These are phyloP conservation scores for Gillenia trifoliata DNA, from an alignment of 306 rosid genomes.

Conservation along the genomic window DNA sequence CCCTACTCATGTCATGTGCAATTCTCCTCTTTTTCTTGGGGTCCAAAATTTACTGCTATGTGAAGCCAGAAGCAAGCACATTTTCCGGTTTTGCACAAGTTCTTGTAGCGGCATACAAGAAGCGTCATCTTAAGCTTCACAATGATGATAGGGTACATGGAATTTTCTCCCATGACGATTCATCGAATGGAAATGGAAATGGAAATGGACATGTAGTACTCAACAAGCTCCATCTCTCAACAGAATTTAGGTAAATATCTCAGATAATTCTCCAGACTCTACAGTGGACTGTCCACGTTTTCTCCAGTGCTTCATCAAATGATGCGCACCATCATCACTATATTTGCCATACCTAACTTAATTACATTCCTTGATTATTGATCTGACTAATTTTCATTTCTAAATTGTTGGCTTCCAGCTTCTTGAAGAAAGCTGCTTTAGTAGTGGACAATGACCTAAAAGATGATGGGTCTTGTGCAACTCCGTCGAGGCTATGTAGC, in stretches of 20 bases:
- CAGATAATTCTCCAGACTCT: too few species aligned
- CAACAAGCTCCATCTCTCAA: slow-evolving; percentile 51
- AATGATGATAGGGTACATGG: background rate
- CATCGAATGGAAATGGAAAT: background rate
- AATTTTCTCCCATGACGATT: slow-evolving; percentile 44
- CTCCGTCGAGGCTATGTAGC: slow-evolving; percentile 49
- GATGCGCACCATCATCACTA: too few species aligned
- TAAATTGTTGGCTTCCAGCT: slow-evolving; percentile 15
- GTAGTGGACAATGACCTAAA: slow-evolving; percentile 43
- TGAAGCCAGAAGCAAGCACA: slow-evolving; percentile 54
- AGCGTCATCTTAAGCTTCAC: slow-evolving; percentile 43
- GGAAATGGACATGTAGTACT: background rate
- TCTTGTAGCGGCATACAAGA: slow-evolving; percentile 57
- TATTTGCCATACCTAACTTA: too few species aligned
- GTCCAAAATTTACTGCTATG: slow-evolving; percentile 33
- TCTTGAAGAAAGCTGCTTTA: slow-evolving; percentile 51
- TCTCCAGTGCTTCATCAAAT: too few species aligned
- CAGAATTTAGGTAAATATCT: slow-evolving; percentile 46
- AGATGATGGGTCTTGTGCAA: slow-evolving; percentile 38
- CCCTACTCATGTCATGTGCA: slow-evolving; percentile 43
- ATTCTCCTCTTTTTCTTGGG: slow-evolving; percentile 54
- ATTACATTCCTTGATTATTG: background rate
- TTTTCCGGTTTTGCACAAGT: slow-evolving; percentile 49
- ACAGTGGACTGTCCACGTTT: too few species aligned
- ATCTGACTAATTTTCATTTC: background rate